phyloP scores from a whole-genome alignment of 768 basidiomycete genomes.

The Sarcodon sp. region DNA sequence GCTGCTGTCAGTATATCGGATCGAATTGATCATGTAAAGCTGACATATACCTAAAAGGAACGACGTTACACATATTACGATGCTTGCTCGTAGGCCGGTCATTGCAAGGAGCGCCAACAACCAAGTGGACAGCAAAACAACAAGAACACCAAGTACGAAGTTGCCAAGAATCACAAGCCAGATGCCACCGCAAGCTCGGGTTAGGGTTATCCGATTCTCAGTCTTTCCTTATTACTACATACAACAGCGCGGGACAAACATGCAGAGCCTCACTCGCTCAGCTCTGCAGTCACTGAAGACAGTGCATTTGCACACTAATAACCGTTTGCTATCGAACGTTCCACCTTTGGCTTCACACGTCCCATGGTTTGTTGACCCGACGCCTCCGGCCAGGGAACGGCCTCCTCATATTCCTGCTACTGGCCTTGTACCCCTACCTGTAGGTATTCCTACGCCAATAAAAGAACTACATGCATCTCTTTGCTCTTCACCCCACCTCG shows the following conservation, averaged over 20 bases:
- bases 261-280: no score
- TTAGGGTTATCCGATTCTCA: no score
- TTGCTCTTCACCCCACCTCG: conserved; percentile 53
- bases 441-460: neutral
- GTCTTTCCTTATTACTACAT: no score
- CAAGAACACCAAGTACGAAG: no score
- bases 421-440: neutral
- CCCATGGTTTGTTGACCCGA: conserved; percentile 1
- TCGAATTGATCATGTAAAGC: conserved; percentile 1
- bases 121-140: conserved; percentile 36
- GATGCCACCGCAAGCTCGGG: no score
- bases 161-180: no score
- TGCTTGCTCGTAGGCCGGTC: conserved; percentile 63
- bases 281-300: no score
- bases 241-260: no score
- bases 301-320: neutral
- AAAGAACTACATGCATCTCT: conserved; percentile 39
- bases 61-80: conserved; percentile 67
- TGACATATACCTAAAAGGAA: conserved; percentile 57
- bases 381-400: neutral
- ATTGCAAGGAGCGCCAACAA: conserved; percentile 4
- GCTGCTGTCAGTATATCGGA: neutral
- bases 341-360: neutral
- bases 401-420: neutral
- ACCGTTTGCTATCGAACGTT: neutral